Base-by-base conservation (phyloP, 202 grass and related monocot genomes). In the Eragrostis tef region DNA sequence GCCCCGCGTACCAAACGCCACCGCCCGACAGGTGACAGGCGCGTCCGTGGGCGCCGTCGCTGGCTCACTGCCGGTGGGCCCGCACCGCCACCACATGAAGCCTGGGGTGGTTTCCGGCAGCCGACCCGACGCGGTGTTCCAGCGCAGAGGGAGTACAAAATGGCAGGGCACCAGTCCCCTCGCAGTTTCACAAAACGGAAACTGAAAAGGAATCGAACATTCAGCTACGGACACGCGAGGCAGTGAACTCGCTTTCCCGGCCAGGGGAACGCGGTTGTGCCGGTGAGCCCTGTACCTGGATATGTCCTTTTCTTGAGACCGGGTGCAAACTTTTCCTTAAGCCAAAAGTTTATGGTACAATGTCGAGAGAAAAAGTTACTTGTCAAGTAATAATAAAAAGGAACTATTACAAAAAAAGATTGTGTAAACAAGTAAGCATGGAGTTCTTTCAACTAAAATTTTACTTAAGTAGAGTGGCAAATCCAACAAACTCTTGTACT, bases 41-140 rank as follows among this genome's bases (percentile, higher is more conserved):
- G 51, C 16, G 20, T n/a, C 41, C 27, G 51, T 62, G 54, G 56
- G 11, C 42, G 17, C 42, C 29, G 79, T 2, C 7, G 20, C 7
- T 25, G 29, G 2, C 11, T 9, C 21, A 4, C 65, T 24, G 45
- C 54, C 36, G 12, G 46, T 71, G 45, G 85, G 70, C 0, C 83
- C 60, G 0, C 0, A 0, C 14, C 16, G 20, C 19, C 71, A 9
- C 31, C 42, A 10, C 27, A 39, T 10, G 27, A 14, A 41, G 51
- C 26, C 53, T 49, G 36, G 66, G 45, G 14, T 45, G n/a, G 61
- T 61, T 58, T 21, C 29, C 64, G 54, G 60, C 80, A 20, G 75
- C 21, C 68, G 60, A 79, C 70, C 62, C 44, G 36, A 75, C 81
- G 86, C 75, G 86, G 50, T 47, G 75, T 84, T 83, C 76, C 81